Evolutionary conservation across 2,329 filamentous ascomycete species (phyloP).

Genomic region (Arthrobotrys iridis): DNA sequence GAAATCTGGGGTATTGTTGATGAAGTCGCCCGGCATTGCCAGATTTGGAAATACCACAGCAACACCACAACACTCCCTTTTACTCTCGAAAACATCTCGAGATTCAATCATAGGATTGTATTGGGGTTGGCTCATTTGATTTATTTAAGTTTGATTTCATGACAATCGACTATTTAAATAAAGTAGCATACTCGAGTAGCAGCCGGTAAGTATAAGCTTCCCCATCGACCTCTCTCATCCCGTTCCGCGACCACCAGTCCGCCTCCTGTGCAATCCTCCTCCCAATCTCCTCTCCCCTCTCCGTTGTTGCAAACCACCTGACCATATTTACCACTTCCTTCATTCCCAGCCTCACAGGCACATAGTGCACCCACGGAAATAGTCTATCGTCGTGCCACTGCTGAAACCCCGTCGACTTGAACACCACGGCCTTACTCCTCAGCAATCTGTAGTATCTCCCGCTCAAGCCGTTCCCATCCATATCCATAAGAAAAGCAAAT

Average conservation of each 20-base stretch:
- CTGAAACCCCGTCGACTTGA: conserved; percentile 67
- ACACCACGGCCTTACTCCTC: conserved; percentile 63
- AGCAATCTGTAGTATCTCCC: conserved; percentile 67
- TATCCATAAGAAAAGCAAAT: conserved; percentile 62
- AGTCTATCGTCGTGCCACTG: conserved; percentile 71
- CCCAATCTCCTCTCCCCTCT: conserved; percentile 65
- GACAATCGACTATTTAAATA: not conserved
- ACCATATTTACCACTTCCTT: conserved; percentile 68
- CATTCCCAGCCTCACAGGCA: conserved; percentile 66
- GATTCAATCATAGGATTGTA: no score
- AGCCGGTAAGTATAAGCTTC: conserved; percentile 71
- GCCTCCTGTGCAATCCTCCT: conserved; percentile 67
- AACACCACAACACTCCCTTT: not conserved
- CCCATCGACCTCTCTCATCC: conserved; percentile 69
- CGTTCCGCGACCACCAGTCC: conserved; percentile 67
- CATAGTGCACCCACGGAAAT: conserved; percentile 69
- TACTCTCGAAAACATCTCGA: not conserved
- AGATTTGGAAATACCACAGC: conserved; percentile 10
- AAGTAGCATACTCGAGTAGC: conserved; percentile 67
- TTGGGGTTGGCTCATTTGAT: no score
- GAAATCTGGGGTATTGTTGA: no score
- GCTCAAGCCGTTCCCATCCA: conserved; percentile 69
- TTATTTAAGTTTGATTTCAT: not conserved
- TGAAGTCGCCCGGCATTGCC: not conserved
- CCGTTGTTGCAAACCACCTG: conserved; percentile 63